Evolutionary conservation across 768 basidiomycete genomes (phyloP).

Genomic region (Boletus reticuloceps): DNA sequence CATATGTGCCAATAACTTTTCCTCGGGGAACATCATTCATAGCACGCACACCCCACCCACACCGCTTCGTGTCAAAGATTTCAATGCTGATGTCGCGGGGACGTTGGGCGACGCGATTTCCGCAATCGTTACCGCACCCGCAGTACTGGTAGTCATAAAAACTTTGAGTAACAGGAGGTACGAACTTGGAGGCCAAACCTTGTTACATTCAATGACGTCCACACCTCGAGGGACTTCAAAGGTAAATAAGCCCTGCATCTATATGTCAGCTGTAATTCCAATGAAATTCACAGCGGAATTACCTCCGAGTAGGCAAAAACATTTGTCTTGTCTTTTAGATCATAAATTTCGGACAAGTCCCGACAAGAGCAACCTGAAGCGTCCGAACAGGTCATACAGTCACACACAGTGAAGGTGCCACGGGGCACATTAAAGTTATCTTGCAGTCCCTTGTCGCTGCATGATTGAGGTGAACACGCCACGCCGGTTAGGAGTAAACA

Average conservation of each 20-base stretch:
- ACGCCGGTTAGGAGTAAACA: neutral
- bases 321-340: conserved; percentile 23
- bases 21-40: conserved; percentile 42
- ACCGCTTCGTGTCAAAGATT: conserved; percentile 57
- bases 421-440: conserved; percentile 23
- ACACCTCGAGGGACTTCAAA: conserved; percentile 41
- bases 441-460: conserved; percentile 18
- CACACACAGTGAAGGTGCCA: conserved; percentile 43
- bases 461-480: conserved; percentile 6
- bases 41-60: conserved; percentile 69
- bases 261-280: neutral
- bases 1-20: conserved; percentile 65
- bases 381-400: conserved; percentile 38
- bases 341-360: conserved; percentile 37
- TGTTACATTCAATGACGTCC: conserved; percentile 67
- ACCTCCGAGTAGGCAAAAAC: conserved; percentile 45
- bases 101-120: conserved; percentile 59
- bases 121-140: conserved; percentile 42
- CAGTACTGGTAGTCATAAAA: conserved; percentile 38
- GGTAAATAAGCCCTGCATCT: conserved; percentile 46
- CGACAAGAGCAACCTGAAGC: conserved; percentile 48
- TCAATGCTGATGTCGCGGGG: conserved; percentile 58
- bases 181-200: conserved; percentile 33
- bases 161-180: neutral
- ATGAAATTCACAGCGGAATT: conserved; percentile 2